Conservation (phyloP, 2,329 filamentous ascomycete genomes). For the Didymella exigua region DNA sequence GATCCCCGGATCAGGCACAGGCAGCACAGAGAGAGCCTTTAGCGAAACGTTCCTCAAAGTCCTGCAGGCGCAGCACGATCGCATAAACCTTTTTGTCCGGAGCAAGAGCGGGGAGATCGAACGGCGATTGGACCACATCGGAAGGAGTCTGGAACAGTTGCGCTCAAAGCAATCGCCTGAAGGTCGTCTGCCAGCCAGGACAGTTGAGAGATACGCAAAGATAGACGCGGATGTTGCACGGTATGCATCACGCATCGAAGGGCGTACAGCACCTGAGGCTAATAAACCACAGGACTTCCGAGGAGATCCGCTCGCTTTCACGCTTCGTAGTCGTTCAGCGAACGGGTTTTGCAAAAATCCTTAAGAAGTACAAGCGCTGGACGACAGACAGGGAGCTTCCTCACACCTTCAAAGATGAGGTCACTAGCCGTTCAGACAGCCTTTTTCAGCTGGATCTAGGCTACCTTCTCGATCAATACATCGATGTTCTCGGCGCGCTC, state of each 20-base stretch:
- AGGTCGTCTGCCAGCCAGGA: constrained; percentile 48
- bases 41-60: constrained; percentile 74
- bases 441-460: constrained; percentile 72
- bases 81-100: constrained; percentile 76
- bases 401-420: constrained; percentile 68
- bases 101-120: constrained; percentile 82
- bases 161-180: constrained; percentile 26
- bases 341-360: constrained; percentile 78
- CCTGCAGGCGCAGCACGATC: constrained; percentile 75
- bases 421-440: constrained; percentile 70
- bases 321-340: constrained; percentile 77
- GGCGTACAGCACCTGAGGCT: constrained; percentile 6
- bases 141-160: constrained; percentile 47
- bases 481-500: constrained; percentile 53
- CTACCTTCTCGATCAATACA: constrained; percentile 56
- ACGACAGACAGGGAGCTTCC: constrained; percentile 72
- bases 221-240: constrained; percentile 58
- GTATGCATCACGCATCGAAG: constrained; percentile 27
- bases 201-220: constrained; percentile 57
- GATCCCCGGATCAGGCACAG: constrained; percentile 70
- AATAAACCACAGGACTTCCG: constrained; percentile 59
- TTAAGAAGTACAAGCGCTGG: constrained; percentile 91
- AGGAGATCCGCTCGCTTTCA: constrained; percentile 72
- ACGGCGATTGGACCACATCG: constrained; percentile 61
- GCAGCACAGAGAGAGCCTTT: constrained; percentile 64